Percentiles rank a stretch among this genome's conserved stretches.
Evolutionary conservation across 306 rosid genomes (phyloP).

Genomic region (Pyrus bretschneideri): DNA sequence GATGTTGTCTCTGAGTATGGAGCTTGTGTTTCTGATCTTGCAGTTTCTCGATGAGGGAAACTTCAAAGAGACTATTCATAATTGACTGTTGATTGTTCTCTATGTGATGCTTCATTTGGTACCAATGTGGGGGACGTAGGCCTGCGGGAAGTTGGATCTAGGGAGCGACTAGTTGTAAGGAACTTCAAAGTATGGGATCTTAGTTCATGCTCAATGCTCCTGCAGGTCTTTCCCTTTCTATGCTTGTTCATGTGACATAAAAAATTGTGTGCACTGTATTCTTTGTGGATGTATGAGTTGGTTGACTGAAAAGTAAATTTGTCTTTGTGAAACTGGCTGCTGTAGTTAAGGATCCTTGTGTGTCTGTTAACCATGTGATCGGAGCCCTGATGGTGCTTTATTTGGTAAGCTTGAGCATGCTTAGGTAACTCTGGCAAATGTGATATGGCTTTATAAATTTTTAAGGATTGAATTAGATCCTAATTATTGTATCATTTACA

Average conservation of each 20-base stretch:
- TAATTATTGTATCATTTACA: not conserved
- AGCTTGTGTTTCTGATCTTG: slow-evolving; percentile 96
- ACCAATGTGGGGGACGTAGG: slow-evolving; percentile 90
- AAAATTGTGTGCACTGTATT: too few species aligned
- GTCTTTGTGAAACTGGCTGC: too few species aligned
- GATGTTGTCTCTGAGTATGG: slow-evolving; percentile 98
- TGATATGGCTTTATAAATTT: too few species aligned
- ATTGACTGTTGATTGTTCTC: slow-evolving; percentile 1
- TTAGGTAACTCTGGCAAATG: slow-evolving; percentile 9
- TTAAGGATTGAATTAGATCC: slow-evolving; percentile 1
- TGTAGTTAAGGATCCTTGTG: too few species aligned
- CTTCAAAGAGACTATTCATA: slow-evolving; percentile 93
- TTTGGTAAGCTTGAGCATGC: slow-evolving; percentile 54
- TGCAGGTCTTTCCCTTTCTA: slow-evolving; percentile 46
- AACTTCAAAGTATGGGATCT: slow-evolving; percentile 96
- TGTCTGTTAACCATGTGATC: slow-evolving; percentile 29
- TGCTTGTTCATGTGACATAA: too few species aligned
- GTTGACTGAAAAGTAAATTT: too few species aligned
- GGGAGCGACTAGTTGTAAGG: slow-evolving; percentile 67
- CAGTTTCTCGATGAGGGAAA: slow-evolving; percentile 94
- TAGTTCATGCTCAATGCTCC: slow-evolving; percentile 75
- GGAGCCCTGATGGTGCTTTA: slow-evolving; percentile 91
- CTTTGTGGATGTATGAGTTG: too few species aligned
- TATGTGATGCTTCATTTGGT: slow-evolving; percentile 57
- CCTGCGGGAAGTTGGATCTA: slow-evolving; percentile 94